A percentile compares a stretch with the other conserved stretches of the same genome.
These are phyloP conservation scores for Albophoma yamanashiensis DNA, from an alignment of 2,329 filamentous ascomycete species.

Conservation along the genomic window DNA sequence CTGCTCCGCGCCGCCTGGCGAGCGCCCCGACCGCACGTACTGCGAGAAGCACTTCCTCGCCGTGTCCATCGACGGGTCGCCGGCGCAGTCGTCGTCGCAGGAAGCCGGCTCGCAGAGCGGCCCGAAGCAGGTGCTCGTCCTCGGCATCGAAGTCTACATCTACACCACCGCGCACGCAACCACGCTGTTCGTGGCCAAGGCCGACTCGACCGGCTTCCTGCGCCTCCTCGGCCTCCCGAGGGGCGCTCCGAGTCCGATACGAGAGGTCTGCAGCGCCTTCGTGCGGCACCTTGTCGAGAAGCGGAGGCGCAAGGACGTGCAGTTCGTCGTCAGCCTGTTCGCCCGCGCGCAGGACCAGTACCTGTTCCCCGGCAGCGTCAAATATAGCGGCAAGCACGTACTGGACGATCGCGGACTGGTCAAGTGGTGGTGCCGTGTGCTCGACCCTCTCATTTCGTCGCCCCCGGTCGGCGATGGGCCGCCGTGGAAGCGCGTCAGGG, in stretches of 20 bases:
- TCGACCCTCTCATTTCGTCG: slow-evolving; percentile 61
- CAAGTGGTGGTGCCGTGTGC: slow-evolving; percentile 88
- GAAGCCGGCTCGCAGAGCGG: not conserved
- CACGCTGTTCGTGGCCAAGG: slow-evolving; percentile 91
- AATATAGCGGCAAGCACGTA: slow-evolving; percentile 80
- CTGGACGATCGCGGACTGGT: slow-evolving; percentile 83
- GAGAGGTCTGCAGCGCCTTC: slow-evolving; percentile 64
- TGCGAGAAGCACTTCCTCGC: slow-evolving; percentile 72
- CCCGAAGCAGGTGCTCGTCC: slow-evolving; percentile 51
- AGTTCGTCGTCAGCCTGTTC: slow-evolving; percentile 78
- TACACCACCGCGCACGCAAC: slow-evolving; percentile 74
- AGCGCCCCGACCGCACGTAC: slow-evolving; percentile 65
- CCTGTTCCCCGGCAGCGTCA: slow-evolving; percentile 82
- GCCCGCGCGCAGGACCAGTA: slow-evolving; percentile 89
- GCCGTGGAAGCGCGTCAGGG: slow-evolving; percentile 44
- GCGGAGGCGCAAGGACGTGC: slow-evolving; percentile 51
- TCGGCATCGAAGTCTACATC: slow-evolving; percentile 79
- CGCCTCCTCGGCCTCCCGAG: slow-evolving; percentile 52
- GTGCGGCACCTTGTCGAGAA: slow-evolving; percentile 62
- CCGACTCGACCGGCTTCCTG: slow-evolving; percentile 88
- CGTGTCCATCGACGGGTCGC: slow-evolving; percentile 32
- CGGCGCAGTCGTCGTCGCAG: not conserved
- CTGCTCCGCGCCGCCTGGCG: slow-evolving; percentile 65
- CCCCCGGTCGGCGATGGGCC: slow-evolving; percentile 23
- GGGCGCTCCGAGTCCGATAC: slow-evolving; percentile 60